Base-by-base conservation (phyloP, 2,329 filamentous ascomycete species). In the Colletotrichum liriopes region DNA sequence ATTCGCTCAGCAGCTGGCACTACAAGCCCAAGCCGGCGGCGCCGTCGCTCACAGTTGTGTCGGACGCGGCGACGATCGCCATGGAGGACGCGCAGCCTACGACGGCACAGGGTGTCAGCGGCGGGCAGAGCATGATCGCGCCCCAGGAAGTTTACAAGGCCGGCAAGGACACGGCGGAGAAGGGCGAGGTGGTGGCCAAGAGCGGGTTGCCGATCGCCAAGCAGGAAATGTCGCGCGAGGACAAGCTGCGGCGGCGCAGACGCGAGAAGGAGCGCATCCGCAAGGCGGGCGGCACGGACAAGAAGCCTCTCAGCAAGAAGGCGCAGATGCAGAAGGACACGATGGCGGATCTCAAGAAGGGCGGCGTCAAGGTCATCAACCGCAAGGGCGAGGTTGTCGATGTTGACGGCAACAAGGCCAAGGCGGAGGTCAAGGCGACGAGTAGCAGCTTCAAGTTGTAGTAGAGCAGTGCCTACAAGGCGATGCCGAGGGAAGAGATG, bases 41-140 rank as follows among this genome's bases (percentile, higher is more conserved):
- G 63, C 91, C 94, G n/a, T 90, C 90, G 56, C 90, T 99, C 74
- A 95, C 94, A 54, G 93, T 98, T 67, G 93, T 98, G 43, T 89
- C 94, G 35, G 96, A 98, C 82, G 94, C 96, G 5, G 94, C 95
- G n/a, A 94, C 94, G 4, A 92, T 98, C 75, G 89, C 90, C 76
- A 97, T 98, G 93, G 96, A 99, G 85, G 96, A 99, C 79, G 96
- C 95, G 1, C 93, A 97, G 77, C 96, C 96, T 9, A 92, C 93
- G 20, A 94, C 93, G 0, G 93, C 93, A 54, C 91, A 92, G 78
- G 94, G 93, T 52, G 90, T 95, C 71, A 87, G 87, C 18, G 90
- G 90, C 65, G 89, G 88, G 56, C 86, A 90, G 75, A 93, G 92
- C 78, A 93, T 93, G 86, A 89, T 99, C 72, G 96, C 96, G 56